Evolutionary conservation across 495 filamentous ascomycete species (phyloP), one percentile per base, ranked within the genome.

Genomic region (Aspergillus conjunctus): DNA sequence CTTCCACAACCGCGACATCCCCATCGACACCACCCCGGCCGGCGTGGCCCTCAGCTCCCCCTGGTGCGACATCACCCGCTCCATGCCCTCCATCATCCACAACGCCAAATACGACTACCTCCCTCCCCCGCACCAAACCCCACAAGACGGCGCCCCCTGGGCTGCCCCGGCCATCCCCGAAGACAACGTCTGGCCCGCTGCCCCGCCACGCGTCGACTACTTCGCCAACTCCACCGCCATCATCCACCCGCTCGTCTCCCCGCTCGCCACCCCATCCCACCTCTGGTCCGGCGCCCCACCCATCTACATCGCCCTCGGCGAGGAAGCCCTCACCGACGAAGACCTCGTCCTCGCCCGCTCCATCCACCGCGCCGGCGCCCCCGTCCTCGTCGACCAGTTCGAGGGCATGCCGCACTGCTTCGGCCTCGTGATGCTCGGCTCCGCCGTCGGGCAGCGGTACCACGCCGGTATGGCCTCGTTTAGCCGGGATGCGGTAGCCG

Each of bases 331-430:
- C 26, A 73, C 85, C 1, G 92, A 97, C 70, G 91, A 94, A 66
- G 83, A 78, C 54, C 76, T 81, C 45, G 81, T 86, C 39, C 57
- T 90, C 7, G 89, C 88, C 12, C 73, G 80, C 8, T 79, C 81
- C 34, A 76, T 91, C 3, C 77, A 81, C 31, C 64, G 68, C 7
- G 85, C 87, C 14, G 87, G 88, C 12, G 89, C 89, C 1, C 63
- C 71, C 1, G 84, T 96, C 6, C 74, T 84, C 33, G 88, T 85
- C 41, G 86, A 92, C 66, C 82, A 91, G 71, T 96, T 86, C 64
- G 90, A 93, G 71, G 88, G 86, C 1, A 95, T 96, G 91, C 92
- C 93, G 46, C 93, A 98, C 68, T 90, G 88, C 59, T 96, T 95
- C 69, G 86, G 80, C 0, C 64, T 87, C 61, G 51, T 95, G 0